phyloP scores from a whole-genome alignment of 192 early-diverging fungal genomes.

The Glomus cerebriforme region DNA sequence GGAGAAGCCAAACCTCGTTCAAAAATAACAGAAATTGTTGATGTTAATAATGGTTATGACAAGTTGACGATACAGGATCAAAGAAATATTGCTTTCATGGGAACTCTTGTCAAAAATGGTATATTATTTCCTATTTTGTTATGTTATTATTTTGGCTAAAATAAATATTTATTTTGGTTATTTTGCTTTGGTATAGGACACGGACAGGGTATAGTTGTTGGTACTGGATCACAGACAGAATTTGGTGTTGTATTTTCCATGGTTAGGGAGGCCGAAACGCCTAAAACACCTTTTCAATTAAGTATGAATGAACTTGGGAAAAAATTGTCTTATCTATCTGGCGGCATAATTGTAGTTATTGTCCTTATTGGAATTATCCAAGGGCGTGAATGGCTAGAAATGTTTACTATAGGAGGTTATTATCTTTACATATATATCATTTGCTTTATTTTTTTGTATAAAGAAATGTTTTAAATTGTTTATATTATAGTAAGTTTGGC shows the following conservation, averaged over 20 bases:
- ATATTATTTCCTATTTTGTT: background rate
- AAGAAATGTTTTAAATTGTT: background rate
- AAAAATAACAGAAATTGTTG: constrained; percentile 64
- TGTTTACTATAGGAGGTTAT: constrained; percentile 91
- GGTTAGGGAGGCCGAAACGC: constrained; percentile 90
- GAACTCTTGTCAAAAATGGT: constrained; percentile 87
- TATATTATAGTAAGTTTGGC: constrained; percentile 71
- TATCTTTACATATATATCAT: constrained; percentile 15
- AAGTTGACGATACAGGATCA: constrained; percentile 70
- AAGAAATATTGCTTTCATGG: constrained; percentile 94
- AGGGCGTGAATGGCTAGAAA: constrained; percentile 87
- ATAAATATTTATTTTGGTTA: constrained; percentile 1
- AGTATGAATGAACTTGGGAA: constrained; percentile 96
- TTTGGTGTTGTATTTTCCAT: constrained; percentile 93
- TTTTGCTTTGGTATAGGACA: constrained; percentile 48
- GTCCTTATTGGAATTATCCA: constrained; percentile 86
- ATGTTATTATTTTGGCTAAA: background rate
- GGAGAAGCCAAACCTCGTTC: constrained; percentile 81
- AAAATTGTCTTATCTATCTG: constrained; percentile 81
- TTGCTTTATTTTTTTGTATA: background rate
- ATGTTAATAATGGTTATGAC: constrained; percentile 37
- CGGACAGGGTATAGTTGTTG: constrained; percentile 88
- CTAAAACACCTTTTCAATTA: constrained; percentile 88
- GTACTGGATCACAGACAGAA: constrained; percentile 86
- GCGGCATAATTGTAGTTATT: constrained; percentile 82